phyloP scores from a whole-genome alignment of 129 eudicot genomes.

The Flaveria bidentis region DNA sequence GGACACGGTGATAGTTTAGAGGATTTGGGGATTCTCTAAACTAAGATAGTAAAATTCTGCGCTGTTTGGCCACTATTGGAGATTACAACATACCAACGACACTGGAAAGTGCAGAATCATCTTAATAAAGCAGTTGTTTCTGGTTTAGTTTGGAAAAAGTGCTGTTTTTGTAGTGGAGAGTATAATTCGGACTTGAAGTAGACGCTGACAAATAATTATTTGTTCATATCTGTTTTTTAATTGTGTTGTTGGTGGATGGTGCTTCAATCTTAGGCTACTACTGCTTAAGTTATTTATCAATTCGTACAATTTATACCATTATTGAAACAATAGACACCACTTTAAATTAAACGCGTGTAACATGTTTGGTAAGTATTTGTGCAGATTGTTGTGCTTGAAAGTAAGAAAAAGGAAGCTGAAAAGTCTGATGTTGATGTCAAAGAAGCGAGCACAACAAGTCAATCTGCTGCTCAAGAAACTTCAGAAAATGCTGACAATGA shows the following conservation, averaged over 20 bases:
- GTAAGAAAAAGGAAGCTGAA: slow-evolving; percentile 42
- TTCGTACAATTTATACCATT: neutral
- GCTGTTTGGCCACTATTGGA: neutral
- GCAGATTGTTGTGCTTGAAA: slow-evolving; percentile 59
- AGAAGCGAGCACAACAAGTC: slow-evolving; percentile 33
- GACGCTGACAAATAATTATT: neutral
- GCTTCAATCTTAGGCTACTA: slow-evolving; percentile 11
- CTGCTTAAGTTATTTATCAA: slow-evolving; percentile 5
- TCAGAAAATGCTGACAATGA: slow-evolving; percentile 35
- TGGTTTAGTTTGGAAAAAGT: neutral
- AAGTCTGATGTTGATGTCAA: slow-evolving; percentile 30
- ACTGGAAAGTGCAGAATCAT: slow-evolving; percentile 16
- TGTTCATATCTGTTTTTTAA: neutral
- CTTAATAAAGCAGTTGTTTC: neutral
- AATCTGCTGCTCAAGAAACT: slow-evolving; percentile 9
- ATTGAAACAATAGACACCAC: neutral
- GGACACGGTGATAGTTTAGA: slow-evolving; percentile 1
- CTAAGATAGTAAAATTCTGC: neutral
- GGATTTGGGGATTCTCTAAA: neutral
- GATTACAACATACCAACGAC: slow-evolving; percentile 2
- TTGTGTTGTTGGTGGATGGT: slow-evolving; percentile 16
- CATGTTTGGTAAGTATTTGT: slow-evolving; percentile 20
- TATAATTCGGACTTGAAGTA: slow-evolving; percentile 3
- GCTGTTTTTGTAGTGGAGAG: neutral
- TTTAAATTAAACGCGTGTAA: neutral